phyloP scores from a whole-genome alignment of 164 flowering plant species.

The Magnolia kwangsiensis region DNA sequence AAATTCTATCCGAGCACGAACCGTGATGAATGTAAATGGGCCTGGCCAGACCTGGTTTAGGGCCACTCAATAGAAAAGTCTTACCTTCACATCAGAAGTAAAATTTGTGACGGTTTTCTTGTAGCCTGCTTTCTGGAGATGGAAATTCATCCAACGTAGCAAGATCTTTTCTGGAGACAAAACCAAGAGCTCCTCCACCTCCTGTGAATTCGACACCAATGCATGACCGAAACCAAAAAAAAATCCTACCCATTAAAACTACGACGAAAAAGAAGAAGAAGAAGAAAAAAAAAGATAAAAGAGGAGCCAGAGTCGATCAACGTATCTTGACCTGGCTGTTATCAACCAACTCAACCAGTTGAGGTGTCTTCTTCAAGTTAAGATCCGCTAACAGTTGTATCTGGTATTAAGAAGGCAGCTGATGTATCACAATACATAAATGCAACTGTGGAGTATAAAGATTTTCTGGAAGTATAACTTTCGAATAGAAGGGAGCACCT shows the following conservation, averaged over 20 bases:
- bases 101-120: constrained; percentile 69
- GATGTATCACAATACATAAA: constrained; percentile 1
- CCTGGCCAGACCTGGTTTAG: not conserved
- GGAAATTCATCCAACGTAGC: constrained; percentile 91
- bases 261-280: not conserved
- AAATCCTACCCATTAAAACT: not conserved
- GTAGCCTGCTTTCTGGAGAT: constrained; percentile 76
- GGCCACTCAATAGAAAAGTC: not conserved
- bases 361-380: constrained; percentile 88
- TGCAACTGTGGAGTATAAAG: not conserved
- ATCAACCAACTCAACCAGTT: constrained; percentile 79
- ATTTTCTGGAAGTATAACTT: not conserved
- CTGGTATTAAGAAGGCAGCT: constrained; percentile 31
- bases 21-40: not conserved
- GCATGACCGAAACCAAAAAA: not conserved
- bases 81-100: constrained; percentile 85
- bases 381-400: constrained; percentile 91
- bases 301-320: not conserved
- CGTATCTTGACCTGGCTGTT: constrained; percentile 48
- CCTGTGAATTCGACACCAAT: constrained; percentile 36
- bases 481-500: not conserved
- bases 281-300: not conserved
- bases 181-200: constrained; percentile 80
- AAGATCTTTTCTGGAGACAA: constrained; percentile 84
- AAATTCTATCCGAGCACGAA: not conserved